Evolutionary conservation across 1,284 basidiomycete genomes (phyloP), one percentile per base, ranked within the genome.

Genomic region (Volvariella volvacea): DNA sequence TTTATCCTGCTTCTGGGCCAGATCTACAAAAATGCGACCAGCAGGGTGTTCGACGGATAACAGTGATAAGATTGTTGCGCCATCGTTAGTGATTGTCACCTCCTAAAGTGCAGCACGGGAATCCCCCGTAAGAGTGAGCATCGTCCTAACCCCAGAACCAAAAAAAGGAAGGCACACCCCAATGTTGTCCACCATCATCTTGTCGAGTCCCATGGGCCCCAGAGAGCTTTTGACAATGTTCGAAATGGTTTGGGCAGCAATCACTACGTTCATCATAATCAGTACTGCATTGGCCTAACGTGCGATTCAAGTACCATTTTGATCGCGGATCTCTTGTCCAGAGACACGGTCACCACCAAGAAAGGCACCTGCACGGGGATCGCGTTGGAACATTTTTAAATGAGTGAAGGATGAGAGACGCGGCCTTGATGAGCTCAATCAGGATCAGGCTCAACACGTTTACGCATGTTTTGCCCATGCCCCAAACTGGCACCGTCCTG

Each of bases 61-160:
- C 17, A 99, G 76, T 28, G 90, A 86, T 36, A 99, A 81, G 55
- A 99, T 99, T 22, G 96, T 99, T 19, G 96, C 96, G 42, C 96
- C 96, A 69, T 99, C 96, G 67, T 99, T 99, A 46, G 95, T 97
- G 64, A 99, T 99, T 32, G 95, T 99, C 37, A 99, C 94, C 76
- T 99, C 96, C 88, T 92, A 56, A 33, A 51, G 33, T 42, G 34
- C 25, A 28, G 25, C 6, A 12, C 17, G 22, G 44, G 57, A 47
- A 45, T 39, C 42, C 45, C n/a, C 9, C 30, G 17, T 3, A 31
- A 41, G 30, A 37, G 21, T 44, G 33, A 41, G 40, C 41, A 41
- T 16, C 43, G 17, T 12, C 22, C 3, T 38, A 9, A 20, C 31
- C 17, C 17, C 22, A 47, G 9, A 42, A 8, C 40, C 21, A 39